Base-by-base conservation (phyloP, 106 monocot species). In the Allium sativum region DNA sequence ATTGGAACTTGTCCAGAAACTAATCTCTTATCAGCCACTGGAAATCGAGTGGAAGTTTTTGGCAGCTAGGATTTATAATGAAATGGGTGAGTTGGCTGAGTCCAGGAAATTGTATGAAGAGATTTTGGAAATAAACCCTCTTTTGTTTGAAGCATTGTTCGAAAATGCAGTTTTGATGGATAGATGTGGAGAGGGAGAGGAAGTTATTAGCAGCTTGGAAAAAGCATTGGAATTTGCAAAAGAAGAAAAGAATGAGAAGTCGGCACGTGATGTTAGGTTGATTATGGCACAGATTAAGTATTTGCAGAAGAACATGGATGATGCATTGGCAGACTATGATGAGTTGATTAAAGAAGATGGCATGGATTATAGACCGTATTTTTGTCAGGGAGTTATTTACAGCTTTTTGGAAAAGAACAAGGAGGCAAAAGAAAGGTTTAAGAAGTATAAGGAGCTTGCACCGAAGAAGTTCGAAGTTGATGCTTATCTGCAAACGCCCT, bases 381-480 rank as follows among this genome's bases (percentile, higher is more conserved):
- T 94, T 70, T 89, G 86, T 69, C 80, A 74, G 65, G 86, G 89
- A 1, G 81, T 94, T 48, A 85, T 95, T 14, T 95, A 81, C 55
- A 74, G 74, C 53, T 53, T 86, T 45, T 31, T 84, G 55, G 84
- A 74, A 46, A 61, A 62, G 67, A 72, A 81, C 65, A 68, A 75
- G 53, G 86, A 95, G 73, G 90, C 94, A 2, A 74, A 65, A 63
- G 79, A 78, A 75, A 76, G 69, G 75, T 90, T 95, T 55, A 58
- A 54, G 15, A 81, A 79, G 77, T 95, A 73, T 63, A 74, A 81
- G 21, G 75, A 81, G 68, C 61, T 89, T 6, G 65, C 78, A 13
- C 79, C 81, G 8, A 67, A 31, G 44, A 79, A 90, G 54, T 81
- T 82, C 14, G 72, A 83, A 6, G 81, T 84, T 16, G 72, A 90